These are phyloP conservation scores for Fusarium robinianum DNA, from an alignment of 2,329 filamentous ascomycete genomes.

Conservation along the genomic window DNA sequence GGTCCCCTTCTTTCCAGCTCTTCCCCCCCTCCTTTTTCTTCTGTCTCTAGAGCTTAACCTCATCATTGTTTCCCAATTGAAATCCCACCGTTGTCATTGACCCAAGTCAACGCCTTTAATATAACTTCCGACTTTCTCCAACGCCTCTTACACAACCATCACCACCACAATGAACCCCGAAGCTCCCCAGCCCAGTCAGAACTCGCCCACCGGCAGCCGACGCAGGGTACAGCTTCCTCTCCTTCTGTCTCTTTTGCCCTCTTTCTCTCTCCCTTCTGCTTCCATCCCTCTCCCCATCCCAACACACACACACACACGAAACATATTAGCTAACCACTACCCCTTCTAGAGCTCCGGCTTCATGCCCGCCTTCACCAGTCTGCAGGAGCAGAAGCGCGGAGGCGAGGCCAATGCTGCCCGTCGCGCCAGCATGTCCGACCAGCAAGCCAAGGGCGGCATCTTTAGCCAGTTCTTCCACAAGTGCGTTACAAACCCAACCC, in stretches of 20 bases:
- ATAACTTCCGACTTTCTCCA: not conserved
- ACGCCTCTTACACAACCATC: not conserved
- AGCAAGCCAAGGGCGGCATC: slow-evolving; percentile 54
- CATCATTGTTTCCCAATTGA: not conserved
- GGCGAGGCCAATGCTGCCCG: slow-evolving; percentile 51
- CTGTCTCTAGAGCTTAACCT: not conserved
- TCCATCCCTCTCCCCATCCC: not conserved
- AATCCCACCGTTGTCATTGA: slow-evolving; percentile 3
- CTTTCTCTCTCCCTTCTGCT: not conserved
- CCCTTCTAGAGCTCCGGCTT: slow-evolving; percentile 50
- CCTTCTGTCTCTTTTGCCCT: not conserved
- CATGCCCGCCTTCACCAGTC: slow-evolving; percentile 54
- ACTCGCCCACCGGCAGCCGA: slow-evolving; percentile 30
- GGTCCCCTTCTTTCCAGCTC: slow-evolving; percentile 15
- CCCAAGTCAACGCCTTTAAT: not conserved
- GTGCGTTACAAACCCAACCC: slow-evolving; percentile 51
- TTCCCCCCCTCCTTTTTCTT: slow-evolving; percentile 2
- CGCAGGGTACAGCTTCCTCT: slow-evolving; percentile 35
- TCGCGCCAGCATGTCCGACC: slow-evolving; percentile 60
- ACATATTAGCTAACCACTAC: not conserved
- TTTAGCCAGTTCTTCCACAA: slow-evolving; percentile 62
- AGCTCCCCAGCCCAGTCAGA: slow-evolving; percentile 29
- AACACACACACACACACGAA: no score
- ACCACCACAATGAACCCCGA: slow-evolving; percentile 40
- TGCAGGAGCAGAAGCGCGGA: slow-evolving; percentile 57